phyloP scores from a whole-genome alignment of 257 asterid genomes.

The Henckelia pumila region DNA sequence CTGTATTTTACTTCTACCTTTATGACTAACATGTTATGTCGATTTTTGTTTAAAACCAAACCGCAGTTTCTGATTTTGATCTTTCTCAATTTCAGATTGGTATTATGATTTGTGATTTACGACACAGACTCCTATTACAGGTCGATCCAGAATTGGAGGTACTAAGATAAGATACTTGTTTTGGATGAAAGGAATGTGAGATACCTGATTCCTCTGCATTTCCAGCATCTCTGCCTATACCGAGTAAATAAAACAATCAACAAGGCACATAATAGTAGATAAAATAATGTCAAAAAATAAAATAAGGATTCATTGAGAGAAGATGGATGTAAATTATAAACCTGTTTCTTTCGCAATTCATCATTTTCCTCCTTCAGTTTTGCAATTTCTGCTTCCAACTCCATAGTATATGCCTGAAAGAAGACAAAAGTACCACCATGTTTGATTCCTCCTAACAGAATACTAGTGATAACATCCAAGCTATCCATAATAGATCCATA shows the following conservation, averaged over 20 bases:
- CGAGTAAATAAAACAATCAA: constrained; percentile 6
- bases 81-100: not conserved
- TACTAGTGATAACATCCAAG: not conserved
- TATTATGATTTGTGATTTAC: too few species aligned
- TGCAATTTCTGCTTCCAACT: constrained; percentile 88
- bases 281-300: not conserved
- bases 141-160: not conserved
- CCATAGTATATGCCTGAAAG: constrained; percentile 73
- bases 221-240: constrained; percentile 40
- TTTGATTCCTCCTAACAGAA: not conserved
- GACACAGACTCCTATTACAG: not conserved
- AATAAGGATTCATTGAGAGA: not conserved
- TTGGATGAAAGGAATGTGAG: not conserved
- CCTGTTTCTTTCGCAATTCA: constrained; percentile 71
- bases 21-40: too few species aligned
- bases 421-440: not conserved
- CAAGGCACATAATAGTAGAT: not conserved
- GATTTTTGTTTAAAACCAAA: not conserved
- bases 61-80: not conserved
- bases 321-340: not conserved
- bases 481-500: not conserved
- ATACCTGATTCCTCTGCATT: constrained; percentile 46
- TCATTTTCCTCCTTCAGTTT: constrained; percentile 85
- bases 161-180: not conserved
- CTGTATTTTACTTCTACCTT: not conserved